Base-by-base conservation (phyloP, 306 rosid genomes). In the Hylodesmum podocarpum region DNA sequence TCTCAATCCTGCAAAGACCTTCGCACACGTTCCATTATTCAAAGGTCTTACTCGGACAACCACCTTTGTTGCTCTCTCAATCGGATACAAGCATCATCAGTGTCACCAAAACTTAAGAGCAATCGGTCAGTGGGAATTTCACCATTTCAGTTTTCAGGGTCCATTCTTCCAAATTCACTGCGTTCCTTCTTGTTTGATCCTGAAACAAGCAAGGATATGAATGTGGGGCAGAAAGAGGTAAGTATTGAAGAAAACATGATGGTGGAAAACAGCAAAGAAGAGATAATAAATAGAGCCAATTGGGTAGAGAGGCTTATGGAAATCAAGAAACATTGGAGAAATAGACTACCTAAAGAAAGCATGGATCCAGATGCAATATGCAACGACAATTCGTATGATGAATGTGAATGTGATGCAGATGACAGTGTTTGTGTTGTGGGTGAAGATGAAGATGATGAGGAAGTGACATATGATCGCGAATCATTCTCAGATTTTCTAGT, bases 271-370 rank as follows among this genome's bases (percentile, higher is more conserved):
- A 14, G 33, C 34, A 79, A 62, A 71, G 97, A 70, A 31, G 89
- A 84, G 27, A 83, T 73, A 58, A 75, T 50, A 21, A 84, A 86
- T 74, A 87, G 95, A 84, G 87, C 92, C 25, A 95, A 90, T 53
- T 92, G 98, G 97, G 80, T 95, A 22, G 93, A 89, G 86, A 92
- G 98, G 83, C 88, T 92, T 55, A 22, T 90, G 90, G 92, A 95
- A 70, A 84, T 95, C 44, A 88, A 92, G 81, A 89, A 91, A 72
- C 90, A 76, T 36, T 95, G 98, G 98, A 84, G 81, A 73, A 82
- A 81, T 34, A 79, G 75, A 80, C 36, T 83, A 44, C 88, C 82
- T 0, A 79, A 70, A 69, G 92, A 90, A 43, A 81, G 70, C 41
- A 66, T 66, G 58, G 73, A 80, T 70, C 81, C 81, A 44, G 87